Percentiles rank a stretch among this genome's conserved stretches.
phyloP scores from a whole-genome alignment of 257 asterid species.

The Dorcoceras hygrometricum region DNA sequence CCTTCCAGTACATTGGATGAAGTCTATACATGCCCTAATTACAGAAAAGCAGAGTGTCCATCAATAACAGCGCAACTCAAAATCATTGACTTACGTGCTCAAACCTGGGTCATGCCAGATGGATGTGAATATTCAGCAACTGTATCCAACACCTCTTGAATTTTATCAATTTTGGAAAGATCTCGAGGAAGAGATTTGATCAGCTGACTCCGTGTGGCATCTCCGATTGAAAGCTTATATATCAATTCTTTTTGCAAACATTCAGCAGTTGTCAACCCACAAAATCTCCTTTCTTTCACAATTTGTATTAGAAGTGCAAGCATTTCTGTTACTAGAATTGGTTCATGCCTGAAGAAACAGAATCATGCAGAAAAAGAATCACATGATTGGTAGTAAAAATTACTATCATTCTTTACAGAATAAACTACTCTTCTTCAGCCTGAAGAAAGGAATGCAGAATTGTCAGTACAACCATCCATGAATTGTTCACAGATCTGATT shows the following conservation, averaged over 20 bases:
- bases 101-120: conserved; percentile 95
- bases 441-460: neutral
- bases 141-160: conserved; percentile 73
- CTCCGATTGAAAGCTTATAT: conserved; percentile 78
- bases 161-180: conserved; percentile 67
- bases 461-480: neutral
- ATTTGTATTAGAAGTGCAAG: conserved; percentile 81
- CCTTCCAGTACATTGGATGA: conserved; percentile 69
- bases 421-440: neutral
- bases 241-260: conserved; percentile 80
- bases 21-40: conserved; percentile 88
- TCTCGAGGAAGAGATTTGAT: conserved; percentile 90
- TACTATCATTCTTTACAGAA: neutral
- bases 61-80: conserved; percentile 12
- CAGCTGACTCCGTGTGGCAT: conserved; percentile 91
- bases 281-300: conserved; percentile 86
- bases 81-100: conserved; percentile 8
- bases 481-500: neutral
- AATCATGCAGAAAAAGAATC: conserved; percentile 12
- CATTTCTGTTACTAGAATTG: conserved; percentile 79
- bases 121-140: conserved; percentile 91
- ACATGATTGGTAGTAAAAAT: conserved; percentile 5
- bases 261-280: conserved; percentile 77
- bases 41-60: conserved; percentile 23
- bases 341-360: conserved; percentile 69